Evolutionary conservation across 1,284 basidiomycete genomes (phyloP).

Genomic region (Cutaneotrichosporon dermatis): DNA sequence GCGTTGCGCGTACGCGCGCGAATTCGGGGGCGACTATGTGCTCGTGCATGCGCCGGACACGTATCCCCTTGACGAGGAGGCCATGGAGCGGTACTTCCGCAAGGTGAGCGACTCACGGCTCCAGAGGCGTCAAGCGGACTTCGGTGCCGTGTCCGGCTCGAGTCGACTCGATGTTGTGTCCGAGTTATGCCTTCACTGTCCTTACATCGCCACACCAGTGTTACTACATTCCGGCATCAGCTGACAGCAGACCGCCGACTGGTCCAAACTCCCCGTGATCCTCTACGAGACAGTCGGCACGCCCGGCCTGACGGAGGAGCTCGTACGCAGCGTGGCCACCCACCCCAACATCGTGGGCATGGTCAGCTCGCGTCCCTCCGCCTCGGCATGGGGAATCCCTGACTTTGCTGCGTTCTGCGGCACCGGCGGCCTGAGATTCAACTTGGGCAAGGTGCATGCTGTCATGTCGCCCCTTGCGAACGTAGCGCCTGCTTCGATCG

Average conservation of each 20-base stretch:
- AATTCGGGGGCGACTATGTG: background rate
- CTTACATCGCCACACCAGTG: no score
- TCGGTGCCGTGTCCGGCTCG: no score
- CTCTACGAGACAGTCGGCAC: background rate
- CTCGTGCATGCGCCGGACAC: background rate
- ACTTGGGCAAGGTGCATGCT: background rate
- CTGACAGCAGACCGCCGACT: background rate
- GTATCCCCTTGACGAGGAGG: background rate
- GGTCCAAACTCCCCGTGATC: conserved; percentile 2
- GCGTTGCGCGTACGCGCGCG: background rate
- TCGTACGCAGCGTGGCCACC: background rate
- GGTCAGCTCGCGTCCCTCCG: background rate
- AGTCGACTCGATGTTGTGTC: no score
- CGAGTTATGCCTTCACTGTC: no score
- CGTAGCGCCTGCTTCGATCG: background rate
- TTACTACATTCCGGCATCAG: no score
- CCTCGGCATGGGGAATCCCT: background rate
- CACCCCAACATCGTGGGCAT: conserved; percentile 1
- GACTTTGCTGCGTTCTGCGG: conserved; percentile 1
- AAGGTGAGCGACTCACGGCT: background rate
- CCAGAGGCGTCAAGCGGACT: no score
- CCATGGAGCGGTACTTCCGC: background rate
- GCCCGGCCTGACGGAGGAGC: background rate
- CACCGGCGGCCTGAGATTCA: background rate
- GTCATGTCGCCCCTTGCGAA: background rate